A percentile compares a stretch with the other conserved stretches of the same genome.
These are phyloP conservation scores for Hyphopichia wangnamkhiaoensis DNA, from an alignment of 1,139 yeast species.

Conservation along the genomic window DNA sequence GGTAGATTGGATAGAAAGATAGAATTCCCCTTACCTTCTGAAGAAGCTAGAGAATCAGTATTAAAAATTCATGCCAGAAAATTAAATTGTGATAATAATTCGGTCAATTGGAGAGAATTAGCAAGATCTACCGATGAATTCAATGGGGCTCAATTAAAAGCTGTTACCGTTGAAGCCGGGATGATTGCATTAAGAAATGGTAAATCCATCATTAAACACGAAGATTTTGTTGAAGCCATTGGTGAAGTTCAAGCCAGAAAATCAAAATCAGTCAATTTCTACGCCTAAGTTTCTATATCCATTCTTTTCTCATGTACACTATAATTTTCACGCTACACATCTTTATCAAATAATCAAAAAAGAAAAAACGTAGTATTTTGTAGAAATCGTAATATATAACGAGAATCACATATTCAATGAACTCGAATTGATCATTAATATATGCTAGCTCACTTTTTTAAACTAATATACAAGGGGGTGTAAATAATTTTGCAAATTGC, in stretches of 20 bases:
- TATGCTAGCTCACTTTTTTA: no score
- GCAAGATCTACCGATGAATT: slow-evolving; percentile 98
- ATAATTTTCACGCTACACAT: neutral
- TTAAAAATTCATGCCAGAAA: slow-evolving; percentile 96
- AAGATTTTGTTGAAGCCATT: slow-evolving; percentile 97
- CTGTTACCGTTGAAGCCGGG: slow-evolving; percentile 98
- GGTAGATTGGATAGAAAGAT: slow-evolving; percentile 98
- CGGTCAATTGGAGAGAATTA: slow-evolving; percentile 96
- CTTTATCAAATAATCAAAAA: no score
- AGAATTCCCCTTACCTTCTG: slow-evolving; percentile 96
- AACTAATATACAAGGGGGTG: neutral
- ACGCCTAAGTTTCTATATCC: slow-evolving; percentile 56
- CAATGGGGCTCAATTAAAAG: slow-evolving; percentile 97
- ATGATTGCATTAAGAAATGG: slow-evolving; percentile 98
- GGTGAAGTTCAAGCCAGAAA: slow-evolving; percentile 98
- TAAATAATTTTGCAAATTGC: neutral
- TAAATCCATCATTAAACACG: slow-evolving; percentile 88
- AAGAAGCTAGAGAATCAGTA: slow-evolving; percentile 95
- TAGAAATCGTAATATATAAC: no score
- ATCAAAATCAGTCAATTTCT: slow-evolving; percentile 90
- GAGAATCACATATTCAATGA: no score
- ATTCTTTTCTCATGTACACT: neutral
- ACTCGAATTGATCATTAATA: no score
- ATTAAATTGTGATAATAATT: slow-evolving; percentile 83
- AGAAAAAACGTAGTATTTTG: no score